Base-by-base conservation (phyloP, 2,329 filamentous ascomycete genomes). In the Aureobasidium subglaciale region DNA sequence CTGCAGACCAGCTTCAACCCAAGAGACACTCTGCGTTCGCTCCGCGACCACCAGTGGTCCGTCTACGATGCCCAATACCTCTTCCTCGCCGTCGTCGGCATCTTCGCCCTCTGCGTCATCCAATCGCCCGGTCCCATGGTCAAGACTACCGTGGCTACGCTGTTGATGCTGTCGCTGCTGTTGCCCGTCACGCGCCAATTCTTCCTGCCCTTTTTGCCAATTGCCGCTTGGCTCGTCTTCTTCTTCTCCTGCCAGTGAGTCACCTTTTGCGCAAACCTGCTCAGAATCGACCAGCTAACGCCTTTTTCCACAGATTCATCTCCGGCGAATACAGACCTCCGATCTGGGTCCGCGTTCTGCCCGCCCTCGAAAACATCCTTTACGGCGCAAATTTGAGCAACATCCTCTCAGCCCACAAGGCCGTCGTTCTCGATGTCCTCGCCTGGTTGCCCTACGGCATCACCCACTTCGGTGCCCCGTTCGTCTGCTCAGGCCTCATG, bases 311-410 rank as follows among this genome's bases (percentile, higher is more conserved):
- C 66, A 95, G 90, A 67, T 96, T 95, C 74, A 91, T 96, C 63
- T 87, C 90, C 34, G 82, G 84, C 63, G 87, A 92, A 67, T 93
- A 90, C 75, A 85, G 92, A 63, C 91, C 91, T 58, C 87, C 90
- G 60, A 96, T 96, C 65, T 96, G 90, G 88, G 92, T 96, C 62
- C 90, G 91, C 66, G 90, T 97, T 25, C 81, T 97, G 32, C 92
- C 92, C 4, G 90, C 92, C 16, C 82, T 97, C 61, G 92, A 97
- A 74, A 96, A 97, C 71, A 93, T 97, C 60, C 80, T 97, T 30
- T 97, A 96, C 68, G 92, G 92, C 63, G 90, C 91, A 60, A 96
- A 96, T 73, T 79, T 96, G 57, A 95, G 90, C 75, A 96, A 96
- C 71, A 95, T 96, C 65, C 82, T 97, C 55, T 95, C 91, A 13